Evolutionary conservation across 2,329 filamentous ascomycete genomes (phyloP).

Genomic region (Falciphora oryzae): DNA sequence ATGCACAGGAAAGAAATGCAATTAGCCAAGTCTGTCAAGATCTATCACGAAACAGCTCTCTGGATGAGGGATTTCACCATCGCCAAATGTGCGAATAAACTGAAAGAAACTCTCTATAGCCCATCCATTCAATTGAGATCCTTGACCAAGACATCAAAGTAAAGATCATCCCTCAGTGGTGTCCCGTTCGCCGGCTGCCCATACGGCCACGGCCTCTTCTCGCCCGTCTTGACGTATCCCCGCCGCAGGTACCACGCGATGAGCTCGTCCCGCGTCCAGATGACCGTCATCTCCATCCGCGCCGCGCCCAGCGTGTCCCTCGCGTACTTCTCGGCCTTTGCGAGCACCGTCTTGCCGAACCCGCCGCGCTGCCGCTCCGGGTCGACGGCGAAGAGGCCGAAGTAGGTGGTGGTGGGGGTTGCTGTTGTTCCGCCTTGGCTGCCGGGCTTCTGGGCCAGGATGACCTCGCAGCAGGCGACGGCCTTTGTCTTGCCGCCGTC

Average conservation of each 20-base stretch:
- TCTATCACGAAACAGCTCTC: too few species aligned
- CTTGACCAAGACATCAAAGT: conserved; percentile 37
- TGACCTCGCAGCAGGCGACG: conserved; percentile 40
- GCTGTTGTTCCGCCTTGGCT: too few species aligned
- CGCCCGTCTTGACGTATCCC: conserved; percentile 35
- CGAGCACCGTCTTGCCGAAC: conserved; percentile 35
- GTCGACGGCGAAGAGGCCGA: conserved; percentile 44
- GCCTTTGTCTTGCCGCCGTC: conserved; percentile 17
- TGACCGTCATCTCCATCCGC: conserved; percentile 38
- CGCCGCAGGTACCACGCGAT: conserved; percentile 39
- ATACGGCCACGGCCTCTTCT: conserved; percentile 37
- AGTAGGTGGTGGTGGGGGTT: conserved; percentile 27
- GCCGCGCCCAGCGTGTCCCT: conserved; percentile 25
- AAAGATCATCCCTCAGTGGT: conserved; percentile 36
- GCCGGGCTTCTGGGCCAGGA: conserved; percentile 17
- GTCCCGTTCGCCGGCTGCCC: conserved; percentile 28
- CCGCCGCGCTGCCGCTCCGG: conserved; percentile 36
- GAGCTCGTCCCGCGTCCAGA: conserved; percentile 36
- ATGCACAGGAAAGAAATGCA: too few species aligned
- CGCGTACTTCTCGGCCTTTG: conserved; percentile 33
- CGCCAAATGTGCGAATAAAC: too few species aligned
- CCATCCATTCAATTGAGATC: conserved; percentile 16
- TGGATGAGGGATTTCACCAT: too few species aligned
- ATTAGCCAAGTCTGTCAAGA: too few species aligned
- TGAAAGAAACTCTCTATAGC: not conserved